Evolutionary conservation across 176 grass and related monocot genomes (phyloP), one percentile per base, ranked within the genome.

Genomic region (Cenchrus americanus): DNA sequence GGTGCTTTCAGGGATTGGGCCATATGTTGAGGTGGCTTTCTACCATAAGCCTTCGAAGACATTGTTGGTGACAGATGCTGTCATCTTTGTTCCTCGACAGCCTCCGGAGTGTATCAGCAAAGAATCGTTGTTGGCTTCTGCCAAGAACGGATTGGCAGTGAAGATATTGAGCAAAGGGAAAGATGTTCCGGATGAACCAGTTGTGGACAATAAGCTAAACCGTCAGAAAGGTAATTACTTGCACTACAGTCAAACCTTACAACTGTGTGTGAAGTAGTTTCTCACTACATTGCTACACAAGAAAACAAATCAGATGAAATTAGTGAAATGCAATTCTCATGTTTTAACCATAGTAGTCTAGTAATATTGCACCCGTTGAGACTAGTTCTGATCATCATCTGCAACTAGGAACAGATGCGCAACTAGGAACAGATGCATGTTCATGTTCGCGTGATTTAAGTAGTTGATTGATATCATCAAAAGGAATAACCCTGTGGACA

Each of bases 101-200:
- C 91, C 93, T 1, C 96, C 96, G 18, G 91, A 90, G n/a, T 98
- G 96, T 30, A 98, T 98, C 80, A 91, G 89, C 83, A 88, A 92
- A 80, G 93, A 92, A 55, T 98, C 96, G 1, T 75, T 95, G 83
- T 18, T 98, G 80, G 89, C 83, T 81, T 91, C 96, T 80, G 96
- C 96, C 4, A 92, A 90, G 81, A 98, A 98, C 61, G 96, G 96
- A 47, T 80, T 98, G 76, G 96, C 96, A 43, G 96, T 98, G 59
- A 95, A 98, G 87, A 5, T 98, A 60, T 77, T 95, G 67, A 98
- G 96, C 83, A 95, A 95, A 93, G 96, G 96, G 83, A 98, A 88
- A 67, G 89, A 95, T 44, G 93, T 98, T 76, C 86, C 88, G 2
- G 88, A 95, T 17, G 93, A 98, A 78, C 93, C 96, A 17, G 83